Evolutionary conservation across 2,329 filamentous ascomycete species (phyloP).

Genomic region (Monilinia fructicola): DNA sequence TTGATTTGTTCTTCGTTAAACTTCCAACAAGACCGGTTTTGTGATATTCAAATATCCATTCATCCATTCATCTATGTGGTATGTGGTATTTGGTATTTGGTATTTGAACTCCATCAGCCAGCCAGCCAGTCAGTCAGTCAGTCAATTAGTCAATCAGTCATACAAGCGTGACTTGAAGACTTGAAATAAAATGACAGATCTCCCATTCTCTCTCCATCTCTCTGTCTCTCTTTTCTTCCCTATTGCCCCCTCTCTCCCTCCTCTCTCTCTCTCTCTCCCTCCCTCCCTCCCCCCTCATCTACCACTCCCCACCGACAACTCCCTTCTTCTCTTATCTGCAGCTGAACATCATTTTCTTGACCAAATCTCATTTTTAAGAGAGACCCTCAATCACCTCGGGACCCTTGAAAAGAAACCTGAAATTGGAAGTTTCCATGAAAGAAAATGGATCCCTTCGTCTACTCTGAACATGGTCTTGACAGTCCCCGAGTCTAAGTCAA

Average conservation of each 20-base stretch:
- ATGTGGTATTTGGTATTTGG: too few species aligned
- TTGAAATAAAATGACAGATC: too few species aligned
- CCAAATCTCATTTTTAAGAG: constrained; percentile 7
- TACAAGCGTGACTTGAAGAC: too few species aligned
- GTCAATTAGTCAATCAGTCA: too few species aligned
- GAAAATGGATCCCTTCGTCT: constrained; percentile 9
- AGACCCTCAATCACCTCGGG: neutral
- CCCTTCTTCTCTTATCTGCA: neutral
- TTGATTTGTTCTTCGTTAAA: too few species aligned
- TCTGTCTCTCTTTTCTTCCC: too few species aligned
- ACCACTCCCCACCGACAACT: neutral
- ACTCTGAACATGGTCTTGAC: neutral
- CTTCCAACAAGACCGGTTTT: too few species aligned
- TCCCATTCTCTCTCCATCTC: neutral
- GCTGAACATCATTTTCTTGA: neutral
- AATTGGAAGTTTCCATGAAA: neutral
- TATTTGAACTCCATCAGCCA: too few species aligned
- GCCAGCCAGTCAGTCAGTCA: too few species aligned
- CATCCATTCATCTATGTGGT: too few species aligned
- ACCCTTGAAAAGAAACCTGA: neutral
- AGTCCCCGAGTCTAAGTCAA: constrained; percentile 4
- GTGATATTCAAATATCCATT: too few species aligned
- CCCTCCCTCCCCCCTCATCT: neutral
- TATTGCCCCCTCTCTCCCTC: too few species aligned
- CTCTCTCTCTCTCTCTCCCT: neutral